These are phyloP conservation scores for Gossypium herbaceum DNA, from an alignment of 345 rosid species.

Conservation along the genomic window DNA sequence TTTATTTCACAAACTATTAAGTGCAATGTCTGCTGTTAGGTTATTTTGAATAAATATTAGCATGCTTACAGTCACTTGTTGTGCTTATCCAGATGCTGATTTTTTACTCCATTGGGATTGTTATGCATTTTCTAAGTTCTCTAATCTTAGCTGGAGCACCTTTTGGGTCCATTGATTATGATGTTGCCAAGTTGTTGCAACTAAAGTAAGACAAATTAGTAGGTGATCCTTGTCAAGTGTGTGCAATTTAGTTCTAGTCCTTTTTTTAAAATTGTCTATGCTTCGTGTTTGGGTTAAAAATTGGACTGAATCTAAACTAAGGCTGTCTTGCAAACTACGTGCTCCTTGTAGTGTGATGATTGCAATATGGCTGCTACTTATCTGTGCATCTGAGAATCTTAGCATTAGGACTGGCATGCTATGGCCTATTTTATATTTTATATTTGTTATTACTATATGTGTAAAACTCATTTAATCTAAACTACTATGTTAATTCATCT, in stretches of 20 bases:
- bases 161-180: slow-evolving; percentile 2
- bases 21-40: background rate
- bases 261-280: background rate
- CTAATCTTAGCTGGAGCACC: background rate
- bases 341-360: background rate
- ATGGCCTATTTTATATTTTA: background rate
- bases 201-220: background rate
- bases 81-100: background rate
- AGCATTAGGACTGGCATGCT: background rate
- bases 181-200: background rate
- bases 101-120: background rate
- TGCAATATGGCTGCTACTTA: background rate
- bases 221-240: background rate
- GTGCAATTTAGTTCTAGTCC: background rate
- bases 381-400: background rate
- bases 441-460: background rate
- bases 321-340: background rate
- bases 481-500: slow-evolving; percentile 12
- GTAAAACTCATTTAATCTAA: slow-evolving; percentile 9
- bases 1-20: background rate
- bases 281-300: slow-evolving; percentile 1
- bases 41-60: background rate
- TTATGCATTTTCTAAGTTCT: background rate
- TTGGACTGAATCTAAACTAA: background rate
- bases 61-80: background rate